Percentiles rank a stretch among this genome's conserved stretches.
Conservation (phyloP, 495 filamentous ascomycete species). For the Daldinia loculata region DNA sequence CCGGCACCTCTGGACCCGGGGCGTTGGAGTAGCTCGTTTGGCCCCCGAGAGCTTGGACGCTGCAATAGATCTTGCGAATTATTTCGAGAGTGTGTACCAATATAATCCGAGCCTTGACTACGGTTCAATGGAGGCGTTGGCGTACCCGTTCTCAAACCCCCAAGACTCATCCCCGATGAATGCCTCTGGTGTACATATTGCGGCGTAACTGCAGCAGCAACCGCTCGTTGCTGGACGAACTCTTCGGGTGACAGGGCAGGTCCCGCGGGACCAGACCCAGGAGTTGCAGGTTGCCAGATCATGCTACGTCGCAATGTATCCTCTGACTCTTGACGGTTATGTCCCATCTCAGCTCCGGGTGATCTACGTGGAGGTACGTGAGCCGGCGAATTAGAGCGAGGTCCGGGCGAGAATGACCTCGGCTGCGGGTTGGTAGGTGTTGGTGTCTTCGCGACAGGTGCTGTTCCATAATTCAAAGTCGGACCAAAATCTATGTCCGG, state of each 20-base stretch:
- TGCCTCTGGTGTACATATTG: slow-evolving; percentile 67
- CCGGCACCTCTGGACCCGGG: slow-evolving; percentile 45
- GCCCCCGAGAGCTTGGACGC: slow-evolving; percentile 43
- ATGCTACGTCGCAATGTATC: slow-evolving; percentile 67
- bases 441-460: slow-evolving; percentile 35
- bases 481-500: slow-evolving; percentile 88
- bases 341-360: slow-evolving; percentile 49
- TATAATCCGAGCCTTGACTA: slow-evolving; percentile 36
- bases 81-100: slow-evolving; percentile 57
- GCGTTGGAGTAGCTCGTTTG: slow-evolving; percentile 40
- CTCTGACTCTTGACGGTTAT: slow-evolving; percentile 56
- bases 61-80: slow-evolving; percentile 52
- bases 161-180: slow-evolving; percentile 62
- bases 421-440: slow-evolving; percentile 26
- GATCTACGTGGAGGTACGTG: slow-evolving; percentile 51
- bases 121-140: slow-evolving; percentile 54
- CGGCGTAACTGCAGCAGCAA: slow-evolving; percentile 54
- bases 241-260: slow-evolving; percentile 69
- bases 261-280: slow-evolving; percentile 57
- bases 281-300: slow-evolving; percentile 79
- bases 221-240: slow-evolving; percentile 85
- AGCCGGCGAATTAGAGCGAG: slow-evolving; percentile 51
- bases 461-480: slow-evolving; percentile 71
- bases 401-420: slow-evolving; percentile 53
- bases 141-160: slow-evolving; percentile 54